A percentile compares a stretch with the other conserved stretches of the same genome.
Evolutionary conservation across 2,329 filamentous ascomycete species (phyloP).

Genomic region (Verticillium longisporum): DNA sequence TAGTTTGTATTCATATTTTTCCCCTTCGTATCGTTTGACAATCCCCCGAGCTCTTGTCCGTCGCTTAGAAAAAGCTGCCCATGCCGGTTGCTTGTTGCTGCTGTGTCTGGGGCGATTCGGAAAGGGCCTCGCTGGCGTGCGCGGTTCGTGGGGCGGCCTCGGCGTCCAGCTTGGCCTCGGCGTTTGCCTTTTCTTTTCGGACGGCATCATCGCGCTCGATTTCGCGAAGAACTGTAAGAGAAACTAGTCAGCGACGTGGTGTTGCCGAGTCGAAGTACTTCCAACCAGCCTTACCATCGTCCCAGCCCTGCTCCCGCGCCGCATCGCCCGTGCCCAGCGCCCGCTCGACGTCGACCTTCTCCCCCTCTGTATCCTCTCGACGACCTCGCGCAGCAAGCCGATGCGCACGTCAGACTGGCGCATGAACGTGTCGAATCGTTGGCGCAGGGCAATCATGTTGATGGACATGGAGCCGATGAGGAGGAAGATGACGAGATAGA

Average conservation of each 20-base stretch:
- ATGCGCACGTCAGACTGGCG: conserved; percentile 77
- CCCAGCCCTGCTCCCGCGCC: conserved; percentile 77
- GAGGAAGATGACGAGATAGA: conserved; percentile 74
- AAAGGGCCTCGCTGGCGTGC: conserved; percentile 13
- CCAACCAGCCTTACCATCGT: conserved; percentile 54
- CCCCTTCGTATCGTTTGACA: too few species aligned
- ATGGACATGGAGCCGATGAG: conserved; percentile 95
- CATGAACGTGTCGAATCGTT: conserved; percentile 65
- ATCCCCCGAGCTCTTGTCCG: not conserved
- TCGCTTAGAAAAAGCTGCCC: conserved; percentile 43
- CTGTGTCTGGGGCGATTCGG: conserved; percentile 15
- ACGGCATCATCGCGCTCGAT: conserved; percentile 57
- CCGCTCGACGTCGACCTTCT: conserved; percentile 79
- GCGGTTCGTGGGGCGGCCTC: conserved; percentile 10
- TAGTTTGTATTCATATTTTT: not conserved
- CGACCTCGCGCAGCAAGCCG: conserved; percentile 65
- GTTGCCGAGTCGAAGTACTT: too few species aligned
- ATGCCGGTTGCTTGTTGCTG: conserved; percentile 20
- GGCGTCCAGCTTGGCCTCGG: not conserved
- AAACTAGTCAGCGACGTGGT: not conserved
- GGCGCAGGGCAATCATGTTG: conserved; percentile 76
- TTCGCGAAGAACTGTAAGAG: conserved; percentile 51
- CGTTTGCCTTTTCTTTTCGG: conserved; percentile 30
- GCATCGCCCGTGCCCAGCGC: conserved; percentile 71
- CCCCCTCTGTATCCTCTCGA: conserved; percentile 63